A percentile compares a stretch with the other conserved stretches of the same genome.
Conservation (phyloP, 176 grass and related monocot genomes). For the Zoysia japonica region DNA sequence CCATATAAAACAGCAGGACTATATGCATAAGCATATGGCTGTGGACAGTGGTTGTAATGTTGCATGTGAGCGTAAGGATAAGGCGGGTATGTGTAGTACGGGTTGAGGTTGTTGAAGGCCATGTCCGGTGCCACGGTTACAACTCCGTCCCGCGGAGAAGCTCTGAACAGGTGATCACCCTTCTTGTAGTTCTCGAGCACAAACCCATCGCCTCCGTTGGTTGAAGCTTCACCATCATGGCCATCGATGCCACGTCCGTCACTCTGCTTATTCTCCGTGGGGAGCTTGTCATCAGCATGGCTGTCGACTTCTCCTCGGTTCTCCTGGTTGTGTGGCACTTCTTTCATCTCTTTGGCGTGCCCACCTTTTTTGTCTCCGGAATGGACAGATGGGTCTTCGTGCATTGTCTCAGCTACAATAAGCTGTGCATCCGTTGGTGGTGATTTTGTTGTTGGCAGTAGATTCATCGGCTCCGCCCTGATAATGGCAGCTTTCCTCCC, state of each 20-base stretch:
- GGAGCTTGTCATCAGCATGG: neutral
- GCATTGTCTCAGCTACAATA: neutral
- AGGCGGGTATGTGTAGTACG: neutral
- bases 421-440: neutral
- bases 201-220: neutral
- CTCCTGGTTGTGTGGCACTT: neutral
- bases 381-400: neutral
- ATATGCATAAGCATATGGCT: neutral
- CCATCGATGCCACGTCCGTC: neutral
- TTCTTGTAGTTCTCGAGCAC: neutral
- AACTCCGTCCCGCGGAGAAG: neutral
- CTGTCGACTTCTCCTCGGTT: neutral
- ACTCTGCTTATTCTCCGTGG: neutral
- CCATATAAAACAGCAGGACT: neutral
- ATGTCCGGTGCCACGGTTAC: slow-evolving; percentile 23
- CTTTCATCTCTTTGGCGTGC: neutral
- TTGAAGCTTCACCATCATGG: neutral
- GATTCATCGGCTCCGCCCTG: slow-evolving; percentile 32
- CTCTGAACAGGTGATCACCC: slow-evolving; percentile 14
- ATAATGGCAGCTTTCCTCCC: slow-evolving; percentile 42
- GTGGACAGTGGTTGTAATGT: neutral
- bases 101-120: neutral
- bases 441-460: neutral
- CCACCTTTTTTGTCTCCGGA: neutral
- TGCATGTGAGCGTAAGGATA: neutral